phyloP scores from a whole-genome alignment of 2,329 filamentous ascomycete genomes.

The Chaetomium globosum region DNA sequence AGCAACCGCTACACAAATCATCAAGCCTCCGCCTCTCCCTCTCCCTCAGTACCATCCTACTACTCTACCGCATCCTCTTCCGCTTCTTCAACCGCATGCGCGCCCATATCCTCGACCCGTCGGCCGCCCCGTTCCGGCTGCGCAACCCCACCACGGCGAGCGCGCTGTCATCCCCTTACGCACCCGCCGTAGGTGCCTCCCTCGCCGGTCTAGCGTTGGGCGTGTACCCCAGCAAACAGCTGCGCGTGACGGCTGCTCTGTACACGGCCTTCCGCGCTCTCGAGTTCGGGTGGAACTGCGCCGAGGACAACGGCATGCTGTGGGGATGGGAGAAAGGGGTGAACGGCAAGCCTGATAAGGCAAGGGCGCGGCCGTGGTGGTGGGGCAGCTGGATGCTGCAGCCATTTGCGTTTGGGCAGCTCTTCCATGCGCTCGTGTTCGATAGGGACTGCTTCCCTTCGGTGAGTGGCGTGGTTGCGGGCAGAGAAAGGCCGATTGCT shows the following conservation, averaged over 20 bases:
- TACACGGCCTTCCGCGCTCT: constrained; percentile 78
- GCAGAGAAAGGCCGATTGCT: not conserved
- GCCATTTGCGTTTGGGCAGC: constrained; percentile 73
- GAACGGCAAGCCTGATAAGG: constrained; percentile 46
- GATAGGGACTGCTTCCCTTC: constrained; percentile 73
- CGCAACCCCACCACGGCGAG: constrained; percentile 77
- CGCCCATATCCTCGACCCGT: constrained; percentile 74
- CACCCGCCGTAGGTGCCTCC: constrained; percentile 87
- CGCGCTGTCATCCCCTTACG: constrained; percentile 78
- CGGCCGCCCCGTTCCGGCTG: constrained; percentile 76
- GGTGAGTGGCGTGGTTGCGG: constrained; percentile 44
- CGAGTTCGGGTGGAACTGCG: constrained; percentile 83
- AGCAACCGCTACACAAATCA: constrained; percentile 63
- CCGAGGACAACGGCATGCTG: constrained; percentile 72
- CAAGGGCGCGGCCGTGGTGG: constrained; percentile 74
- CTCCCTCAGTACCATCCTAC: constrained; percentile 80
- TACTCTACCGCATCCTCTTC: constrained; percentile 86
- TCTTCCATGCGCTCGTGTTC: constrained; percentile 75
- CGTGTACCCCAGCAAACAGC: constrained; percentile 65
- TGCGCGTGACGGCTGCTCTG: constrained; percentile 79
- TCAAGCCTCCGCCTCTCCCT: constrained; percentile 76
- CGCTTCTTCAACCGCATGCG: constrained; percentile 85
- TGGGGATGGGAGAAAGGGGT: constrained; percentile 60
- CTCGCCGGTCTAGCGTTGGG: constrained; percentile 82
- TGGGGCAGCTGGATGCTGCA: constrained; percentile 83